Evolutionary conservation across 1,284 basidiomycete species (phyloP), one percentile per base, ranked within the genome.

Genomic region (Malassezia japonica): DNA sequence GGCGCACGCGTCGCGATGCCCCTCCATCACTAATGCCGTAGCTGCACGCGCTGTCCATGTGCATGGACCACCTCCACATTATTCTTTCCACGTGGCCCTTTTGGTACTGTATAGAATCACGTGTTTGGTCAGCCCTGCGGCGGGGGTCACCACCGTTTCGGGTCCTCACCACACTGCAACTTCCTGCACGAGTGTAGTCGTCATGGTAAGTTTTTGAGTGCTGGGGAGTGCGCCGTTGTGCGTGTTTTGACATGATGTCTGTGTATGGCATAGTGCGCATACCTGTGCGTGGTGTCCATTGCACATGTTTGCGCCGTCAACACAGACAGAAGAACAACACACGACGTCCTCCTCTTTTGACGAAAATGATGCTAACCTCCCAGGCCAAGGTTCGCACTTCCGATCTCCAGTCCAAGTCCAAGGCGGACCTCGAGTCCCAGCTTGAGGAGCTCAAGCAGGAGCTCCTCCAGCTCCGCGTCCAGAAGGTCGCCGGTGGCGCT

Each of bases 331-430:
- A n/a, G n/a, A n/a, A n/a, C n/a, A n/a, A n/a, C n/a, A n/a, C n/a
- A n/a, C n/a, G n/a, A n/a, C n/a, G n/a, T n/a, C n/a, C n/a, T n/a
- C n/a, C n/a, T n/a, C n/a, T n/a, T n/a, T n/a, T n/a, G n/a, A n/a
- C n/a, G 4, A 18, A 40, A 40, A 21, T 5, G 24, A 40, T 40
- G 18, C 40, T 42, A 15, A 42, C 40, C 2, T 8, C 15, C 4
- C 54, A 69, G 69, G 59, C 62, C 50, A 73, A 70, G 81, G 87
- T 94, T 79, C 88, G 90, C 81, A 89, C 90, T 73, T 89, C 91
- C 80, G 90, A 94, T 78, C 88, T 95, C 76, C 88, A 91, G 78
- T 88, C 86, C 77, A 95, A 94, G 90, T 92, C 86, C 70, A 95
- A 95, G 82, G 85, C 84, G 79, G 94, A 96, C 83, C 83, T 99